Evolutionary conservation across 2,329 filamentous ascomycete species (phyloP).

Genomic region (Trichoderma koningiopsis): DNA sequence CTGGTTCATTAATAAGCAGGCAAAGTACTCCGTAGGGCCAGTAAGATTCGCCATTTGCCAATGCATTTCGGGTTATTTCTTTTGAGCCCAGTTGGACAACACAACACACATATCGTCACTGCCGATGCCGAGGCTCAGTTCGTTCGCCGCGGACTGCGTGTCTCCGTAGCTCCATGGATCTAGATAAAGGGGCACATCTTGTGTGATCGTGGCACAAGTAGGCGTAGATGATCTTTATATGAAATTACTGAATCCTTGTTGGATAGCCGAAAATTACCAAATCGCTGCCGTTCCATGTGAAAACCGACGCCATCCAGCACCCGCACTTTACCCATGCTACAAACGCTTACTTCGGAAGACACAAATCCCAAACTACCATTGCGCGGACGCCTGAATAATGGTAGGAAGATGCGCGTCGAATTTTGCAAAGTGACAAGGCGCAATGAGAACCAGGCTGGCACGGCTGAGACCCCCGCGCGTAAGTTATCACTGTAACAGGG

Average conservation of each 20-base stretch:
- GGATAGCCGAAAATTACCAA: background rate
- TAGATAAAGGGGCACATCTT: background rate
- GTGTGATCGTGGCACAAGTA: background rate
- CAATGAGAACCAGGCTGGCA: background rate
- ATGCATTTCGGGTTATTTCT: background rate
- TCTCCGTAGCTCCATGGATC: background rate
- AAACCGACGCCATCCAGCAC: background rate
- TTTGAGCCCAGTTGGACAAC: background rate
- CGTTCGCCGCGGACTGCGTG: background rate
- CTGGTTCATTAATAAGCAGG: background rate
- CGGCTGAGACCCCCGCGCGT: background rate
- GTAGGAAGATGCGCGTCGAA: background rate
- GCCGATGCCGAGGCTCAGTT: constrained; percentile 13
- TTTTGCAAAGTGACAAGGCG: background rate
- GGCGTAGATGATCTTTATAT: background rate
- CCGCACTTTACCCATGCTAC: background rate
- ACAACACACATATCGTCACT: background rate
- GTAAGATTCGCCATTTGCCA: background rate
- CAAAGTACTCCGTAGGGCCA: no score
- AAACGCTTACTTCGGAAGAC: no score
- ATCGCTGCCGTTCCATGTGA: background rate
- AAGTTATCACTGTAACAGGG: no score
- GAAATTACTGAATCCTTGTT: background rate
- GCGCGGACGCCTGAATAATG: no score
- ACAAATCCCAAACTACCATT: no score